Evolutionary conservation across 768 basidiomycete genomes (phyloP), one percentile per base, ranked within the genome.

Genomic region (Mycena alexandri): DNA sequence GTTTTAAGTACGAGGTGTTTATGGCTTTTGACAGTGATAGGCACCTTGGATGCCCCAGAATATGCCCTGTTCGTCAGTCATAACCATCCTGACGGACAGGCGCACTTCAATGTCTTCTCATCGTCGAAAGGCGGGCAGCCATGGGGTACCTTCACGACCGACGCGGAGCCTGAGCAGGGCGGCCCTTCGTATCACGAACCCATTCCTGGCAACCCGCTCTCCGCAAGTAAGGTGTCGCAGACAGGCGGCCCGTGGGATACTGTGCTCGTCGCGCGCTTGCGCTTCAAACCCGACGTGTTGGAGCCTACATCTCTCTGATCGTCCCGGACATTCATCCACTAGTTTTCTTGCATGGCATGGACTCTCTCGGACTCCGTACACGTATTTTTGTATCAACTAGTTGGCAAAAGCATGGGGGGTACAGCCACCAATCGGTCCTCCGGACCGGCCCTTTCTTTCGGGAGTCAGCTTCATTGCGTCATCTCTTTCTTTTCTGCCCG

Each of bases 1-100:
- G 25, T 41, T 24, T 52, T 48, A 8, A 22, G 13, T 29, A 29
- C 17, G 14, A 34, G 17, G 22, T 62, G 44, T 38, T 61, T 11
- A 48, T 53, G 33, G 29, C 46, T 47, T 22, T n/a, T 43, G 2
- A 44, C 48, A 85, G 85, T 93, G 24, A 87, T 94, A 36, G 93
- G 93, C 5, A 85, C 90, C 0, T 81, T 95, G 5, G 86, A 87
- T 52, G 85, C 93, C 9, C 84, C 87, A 0, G 90, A 92, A 62
- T 92, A 92, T 77, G 93, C 88, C 0, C 78, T 93, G 25, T 89
- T 93, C 69, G 92, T 94, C 42, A 91, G 90, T 71, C 90, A 93
- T 61, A 78, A 79, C 62, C 85, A 86, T 72, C 79, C 80, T 0
- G 81, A 86, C 61, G 81, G 85, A 0, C 81, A 82, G 74, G 80